Conservation (phyloP, 164 flowering plant species). For the Vitis labrusca region DNA sequence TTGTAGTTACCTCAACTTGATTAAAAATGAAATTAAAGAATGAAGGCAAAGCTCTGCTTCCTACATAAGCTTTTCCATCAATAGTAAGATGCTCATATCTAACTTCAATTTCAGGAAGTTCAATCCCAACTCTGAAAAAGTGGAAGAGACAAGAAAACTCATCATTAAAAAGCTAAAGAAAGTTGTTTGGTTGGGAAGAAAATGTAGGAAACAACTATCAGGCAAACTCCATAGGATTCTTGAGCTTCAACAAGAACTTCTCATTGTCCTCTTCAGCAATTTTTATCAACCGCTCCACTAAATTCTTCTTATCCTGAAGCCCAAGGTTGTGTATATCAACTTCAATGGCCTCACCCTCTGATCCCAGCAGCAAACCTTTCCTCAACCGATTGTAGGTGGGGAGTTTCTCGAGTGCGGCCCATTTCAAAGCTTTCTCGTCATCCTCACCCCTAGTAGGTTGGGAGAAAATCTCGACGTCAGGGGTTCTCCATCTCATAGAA, state of each 20-base stretch:
- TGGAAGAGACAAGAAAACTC: not conserved
- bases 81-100: conserved; percentile 39
- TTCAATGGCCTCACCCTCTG: conserved; percentile 37
- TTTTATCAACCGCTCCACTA: conserved; percentile 57
- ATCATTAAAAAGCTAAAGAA: too few species aligned
- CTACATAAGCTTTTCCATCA: conserved; percentile 37
- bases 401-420: conserved; percentile 36
- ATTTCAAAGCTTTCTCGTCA: conserved; percentile 62
- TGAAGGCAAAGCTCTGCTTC: conserved; percentile 43
- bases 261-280: conserved; percentile 74
- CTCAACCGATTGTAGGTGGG: conserved; percentile 48
- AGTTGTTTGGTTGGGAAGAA: too few species aligned
- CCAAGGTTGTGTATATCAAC: conserved; percentile 59
- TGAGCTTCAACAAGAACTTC: conserved; percentile 69
- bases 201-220: too few species aligned
- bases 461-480: conserved; percentile 21
- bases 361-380: conserved; percentile 28
- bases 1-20: conserved; percentile 29
- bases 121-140: conserved; percentile 39
- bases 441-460: conserved; percentile 32
- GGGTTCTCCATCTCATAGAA: conserved; percentile 15
- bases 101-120: conserved; percentile 32
- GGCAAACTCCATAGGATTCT: conserved; percentile 37
- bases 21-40: conserved; percentile 26
- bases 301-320: conserved; percentile 40